Evolutionary conservation across 2,329 filamentous ascomycete genomes (phyloP).

Genomic region (Truncatella angustata): DNA sequence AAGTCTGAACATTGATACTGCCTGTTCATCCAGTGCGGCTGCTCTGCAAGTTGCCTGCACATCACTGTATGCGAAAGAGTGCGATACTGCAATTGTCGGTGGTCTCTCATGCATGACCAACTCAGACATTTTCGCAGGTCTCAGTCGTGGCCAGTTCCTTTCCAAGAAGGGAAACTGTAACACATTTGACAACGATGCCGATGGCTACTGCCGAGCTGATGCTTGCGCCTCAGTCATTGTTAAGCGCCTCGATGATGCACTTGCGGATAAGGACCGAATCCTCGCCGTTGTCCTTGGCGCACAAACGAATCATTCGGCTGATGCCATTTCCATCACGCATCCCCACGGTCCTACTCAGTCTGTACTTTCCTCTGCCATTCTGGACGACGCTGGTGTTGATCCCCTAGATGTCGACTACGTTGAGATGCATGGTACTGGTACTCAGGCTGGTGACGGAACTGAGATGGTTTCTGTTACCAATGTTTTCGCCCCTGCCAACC

Average conservation of each 20-base stretch:
- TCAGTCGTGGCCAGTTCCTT: slow-evolving; percentile 75
- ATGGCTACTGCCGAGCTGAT: slow-evolving; percentile 81
- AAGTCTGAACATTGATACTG: slow-evolving; percentile 37
- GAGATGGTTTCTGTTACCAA: slow-evolving; percentile 77
- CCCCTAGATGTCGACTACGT: slow-evolving; percentile 78
- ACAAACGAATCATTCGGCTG: slow-evolving; percentile 78
- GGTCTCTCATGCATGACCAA: slow-evolving; percentile 78
- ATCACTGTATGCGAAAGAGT: slow-evolving; percentile 72
- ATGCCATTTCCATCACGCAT: slow-evolving; percentile 80
- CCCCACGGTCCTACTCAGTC: slow-evolving; percentile 78
- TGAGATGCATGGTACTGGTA: slow-evolving; percentile 89
- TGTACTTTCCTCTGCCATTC: slow-evolving; percentile 65
- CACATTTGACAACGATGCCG: slow-evolving; percentile 76
- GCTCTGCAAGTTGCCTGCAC: slow-evolving; percentile 54
- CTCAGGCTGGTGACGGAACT: slow-evolving; percentile 77
- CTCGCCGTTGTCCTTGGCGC: slow-evolving; percentile 74
- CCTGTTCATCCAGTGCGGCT: slow-evolving; percentile 37
- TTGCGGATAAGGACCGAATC: slow-evolving; percentile 72
- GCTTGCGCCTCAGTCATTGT: slow-evolving; percentile 72
- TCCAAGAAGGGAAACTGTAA: slow-evolving; percentile 76
- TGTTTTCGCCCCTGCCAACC: slow-evolving; percentile 46
- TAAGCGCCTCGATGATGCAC: slow-evolving; percentile 76
- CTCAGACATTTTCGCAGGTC: slow-evolving; percentile 74
- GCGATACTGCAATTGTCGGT: slow-evolving; percentile 77
- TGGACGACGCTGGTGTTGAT: slow-evolving; percentile 71